Percentiles rank a stretch among this genome's conserved stretches.
phyloP scores from a whole-genome alignment of 805 yeast species.

The Spathaspora arborariae region DNA sequence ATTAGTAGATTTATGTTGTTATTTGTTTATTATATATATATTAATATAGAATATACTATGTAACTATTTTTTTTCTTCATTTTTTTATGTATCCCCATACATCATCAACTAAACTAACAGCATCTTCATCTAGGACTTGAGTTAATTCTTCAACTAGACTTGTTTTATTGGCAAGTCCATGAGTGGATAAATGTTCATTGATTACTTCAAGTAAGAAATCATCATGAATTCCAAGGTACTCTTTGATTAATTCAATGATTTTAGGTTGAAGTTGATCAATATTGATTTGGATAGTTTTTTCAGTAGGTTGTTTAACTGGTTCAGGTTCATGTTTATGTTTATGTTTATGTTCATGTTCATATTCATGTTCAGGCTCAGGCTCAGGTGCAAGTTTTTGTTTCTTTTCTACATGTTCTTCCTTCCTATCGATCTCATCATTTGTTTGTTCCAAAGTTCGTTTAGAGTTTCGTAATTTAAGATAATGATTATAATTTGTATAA shows the following conservation, averaged over 20 bases:
- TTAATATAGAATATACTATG: no score
- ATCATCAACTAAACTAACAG: constrained; percentile 37
- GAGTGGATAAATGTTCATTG: constrained; percentile 28
- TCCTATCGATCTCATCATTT: constrained; percentile 35
- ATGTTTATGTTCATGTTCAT: neutral
- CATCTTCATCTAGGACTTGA: constrained; percentile 51
- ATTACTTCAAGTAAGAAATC: constrained; percentile 46
- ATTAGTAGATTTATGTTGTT: constrained; percentile 4
- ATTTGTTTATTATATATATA: no score
- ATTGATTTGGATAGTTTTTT: neutral
- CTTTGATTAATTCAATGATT: constrained; percentile 44
- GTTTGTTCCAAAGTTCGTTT: constrained; percentile 39
- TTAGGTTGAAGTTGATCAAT: constrained; percentile 23
- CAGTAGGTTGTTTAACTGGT: neutral
- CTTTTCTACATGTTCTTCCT: constrained; percentile 12
- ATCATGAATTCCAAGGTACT: constrained; percentile 51
- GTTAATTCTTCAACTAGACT: constrained; percentile 42
- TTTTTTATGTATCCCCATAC: constrained; percentile 26
- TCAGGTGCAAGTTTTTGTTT: neutral
- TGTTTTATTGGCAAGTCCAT: constrained; percentile 27
- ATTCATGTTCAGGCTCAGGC: no score
- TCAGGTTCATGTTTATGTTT: neutral
- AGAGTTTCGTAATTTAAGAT: constrained; percentile 35
- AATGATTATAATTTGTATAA: constrained; percentile 41
- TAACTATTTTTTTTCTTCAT: no score